These are phyloP conservation scores for Penicillium coprophilum DNA, from an alignment of 495 filamentous ascomycete species.

Conservation along the genomic window DNA sequence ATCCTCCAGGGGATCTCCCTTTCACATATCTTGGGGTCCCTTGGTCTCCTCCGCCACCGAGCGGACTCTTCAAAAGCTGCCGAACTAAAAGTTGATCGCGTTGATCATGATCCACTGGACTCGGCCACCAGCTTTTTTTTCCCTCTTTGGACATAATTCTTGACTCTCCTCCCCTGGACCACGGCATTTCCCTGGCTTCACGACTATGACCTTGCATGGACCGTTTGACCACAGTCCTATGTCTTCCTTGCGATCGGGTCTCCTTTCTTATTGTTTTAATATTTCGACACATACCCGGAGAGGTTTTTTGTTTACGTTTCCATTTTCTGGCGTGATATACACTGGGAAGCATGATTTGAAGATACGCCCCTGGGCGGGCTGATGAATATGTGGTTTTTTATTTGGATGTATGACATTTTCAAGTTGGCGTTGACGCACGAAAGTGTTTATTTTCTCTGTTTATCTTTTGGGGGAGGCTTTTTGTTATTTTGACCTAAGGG, in stretches of 20 bases:
- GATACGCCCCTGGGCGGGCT: slow-evolving; percentile 15
- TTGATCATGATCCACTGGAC: slow-evolving; percentile 13
- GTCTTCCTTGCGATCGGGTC: not conserved
- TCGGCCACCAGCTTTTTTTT: slow-evolving; percentile 19
- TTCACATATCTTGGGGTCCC: slow-evolving; percentile 3
- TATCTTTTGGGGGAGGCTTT: slow-evolving; percentile 11
- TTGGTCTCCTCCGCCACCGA: not conserved
- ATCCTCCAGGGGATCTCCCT: not conserved
- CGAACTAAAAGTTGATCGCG: slow-evolving; percentile 16
- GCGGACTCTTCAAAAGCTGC: slow-evolving; percentile 13
- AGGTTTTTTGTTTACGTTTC: slow-evolving; percentile 14
- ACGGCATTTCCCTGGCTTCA: slow-evolving; percentile 1
- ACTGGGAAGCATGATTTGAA: slow-evolving; percentile 23
- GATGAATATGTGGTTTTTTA: slow-evolving; percentile 9
- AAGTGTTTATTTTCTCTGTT: slow-evolving; percentile 6
- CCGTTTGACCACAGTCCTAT: slow-evolving; percentile 13
- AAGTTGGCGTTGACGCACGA: slow-evolving; percentile 11
- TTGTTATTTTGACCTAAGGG: slow-evolving; percentile 22
- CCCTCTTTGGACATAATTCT: slow-evolving; percentile 19
- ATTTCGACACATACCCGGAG: slow-evolving; percentile 26
- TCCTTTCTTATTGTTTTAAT: slow-evolving; percentile 29
- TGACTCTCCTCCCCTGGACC: slow-evolving; percentile 6
- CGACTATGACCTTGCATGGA: slow-evolving; percentile 15
- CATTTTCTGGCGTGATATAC: slow-evolving; percentile 19
- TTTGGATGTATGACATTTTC: slow-evolving; percentile 13